Base-by-base conservation (phyloP, 192 early-diverging fungal genomes). In the Backusella parvicylindrica region DNA sequence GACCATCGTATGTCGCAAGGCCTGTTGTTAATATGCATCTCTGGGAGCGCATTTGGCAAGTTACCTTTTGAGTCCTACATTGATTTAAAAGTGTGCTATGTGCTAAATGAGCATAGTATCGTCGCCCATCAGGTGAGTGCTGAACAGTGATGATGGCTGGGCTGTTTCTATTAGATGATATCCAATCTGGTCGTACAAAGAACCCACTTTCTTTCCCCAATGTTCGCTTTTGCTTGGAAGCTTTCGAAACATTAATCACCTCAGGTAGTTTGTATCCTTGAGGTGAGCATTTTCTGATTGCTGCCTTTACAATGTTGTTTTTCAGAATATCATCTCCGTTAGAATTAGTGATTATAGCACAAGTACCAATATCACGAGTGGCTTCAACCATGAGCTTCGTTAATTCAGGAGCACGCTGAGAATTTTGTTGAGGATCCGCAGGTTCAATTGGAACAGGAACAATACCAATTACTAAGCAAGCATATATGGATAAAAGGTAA, bases 381-480 rank as follows among this genome's bases (percentile, higher is more conserved):
- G 91, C 77, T 9, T 83, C 85, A 66, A 93, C 83, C 70, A 95
- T 66, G 11, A 83, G 78, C 3, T 86, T 83, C n/a, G 93, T 84
- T 71, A 95, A 93, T 56, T 96, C 94, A 23, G 85, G 77, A 30
- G 91, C 76, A 16, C 91, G 86, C 9, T 76, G 68, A 1, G 73
- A 60, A 63, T 96, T 93, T 26, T 90, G 85, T 6, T 76, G 33
- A 1, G 76, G 74, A 71, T 96, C 95, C n/a, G 88, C 86, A 56
- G 88, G 85, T n/a, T 89, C 77, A 6, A 95, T 72, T 2, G 93
- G 90, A 30, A 96, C 91, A 11, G 90, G 84, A 2, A 93, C 78
- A 0, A 92, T 84, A 33, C 95, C 95, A 2, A 94, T 83, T n/a
- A 91, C 85, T 74, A 95, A 83, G 79, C 95, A 96, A 28, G 95